These are phyloP conservation scores for Coniochaeta ligniaria DNA, from an alignment of 2,329 filamentous ascomycete species.

Conservation along the genomic window DNA sequence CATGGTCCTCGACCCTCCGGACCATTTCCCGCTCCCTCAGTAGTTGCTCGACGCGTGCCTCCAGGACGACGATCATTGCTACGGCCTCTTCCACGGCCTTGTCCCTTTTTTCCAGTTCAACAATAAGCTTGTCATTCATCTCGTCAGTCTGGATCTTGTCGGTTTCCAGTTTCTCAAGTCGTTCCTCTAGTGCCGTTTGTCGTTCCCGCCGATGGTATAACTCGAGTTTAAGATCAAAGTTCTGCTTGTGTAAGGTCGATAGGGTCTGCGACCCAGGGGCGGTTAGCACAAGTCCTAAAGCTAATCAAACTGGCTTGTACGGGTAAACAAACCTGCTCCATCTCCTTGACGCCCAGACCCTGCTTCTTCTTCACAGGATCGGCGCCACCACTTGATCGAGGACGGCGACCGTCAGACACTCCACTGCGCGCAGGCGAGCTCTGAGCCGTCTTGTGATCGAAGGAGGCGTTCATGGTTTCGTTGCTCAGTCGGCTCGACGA, in stretches of 20 bases:
- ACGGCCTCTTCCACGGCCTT: conserved; percentile 66
- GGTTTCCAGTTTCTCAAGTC: conserved; percentile 45
- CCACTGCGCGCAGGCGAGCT: conserved; percentile 30
- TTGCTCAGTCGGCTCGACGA: conserved; percentile 27
- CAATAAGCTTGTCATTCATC: conserved; percentile 49
- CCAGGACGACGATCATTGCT: conserved; percentile 58
- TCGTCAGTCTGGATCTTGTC: conserved; percentile 46
- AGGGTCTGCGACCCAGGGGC: conserved; percentile 38
- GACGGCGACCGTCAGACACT: conserved; percentile 27
- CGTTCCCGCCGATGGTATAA: conserved; percentile 62
- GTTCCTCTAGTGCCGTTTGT: conserved; percentile 51
- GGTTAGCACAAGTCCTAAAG: background rate
- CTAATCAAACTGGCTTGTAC: background rate
- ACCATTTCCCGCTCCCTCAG: conserved; percentile 46
- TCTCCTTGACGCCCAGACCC: conserved; percentile 57
- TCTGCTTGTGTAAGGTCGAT: conserved; percentile 65
- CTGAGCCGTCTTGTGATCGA: conserved; percentile 28
- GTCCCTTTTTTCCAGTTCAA: conserved; percentile 52
- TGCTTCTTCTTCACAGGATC: conserved; percentile 37
- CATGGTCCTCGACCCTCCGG: conserved; percentile 38
- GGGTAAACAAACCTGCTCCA: conserved; percentile 51
- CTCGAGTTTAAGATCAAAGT: conserved; percentile 70
- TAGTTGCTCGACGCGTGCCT: conserved; percentile 50
- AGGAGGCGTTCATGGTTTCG: conserved; percentile 28
- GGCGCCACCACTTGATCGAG: conserved; percentile 32